phyloP scores from a whole-genome alignment of 2,329 filamentous ascomycete species.

The Ceratocystis papillata region DNA sequence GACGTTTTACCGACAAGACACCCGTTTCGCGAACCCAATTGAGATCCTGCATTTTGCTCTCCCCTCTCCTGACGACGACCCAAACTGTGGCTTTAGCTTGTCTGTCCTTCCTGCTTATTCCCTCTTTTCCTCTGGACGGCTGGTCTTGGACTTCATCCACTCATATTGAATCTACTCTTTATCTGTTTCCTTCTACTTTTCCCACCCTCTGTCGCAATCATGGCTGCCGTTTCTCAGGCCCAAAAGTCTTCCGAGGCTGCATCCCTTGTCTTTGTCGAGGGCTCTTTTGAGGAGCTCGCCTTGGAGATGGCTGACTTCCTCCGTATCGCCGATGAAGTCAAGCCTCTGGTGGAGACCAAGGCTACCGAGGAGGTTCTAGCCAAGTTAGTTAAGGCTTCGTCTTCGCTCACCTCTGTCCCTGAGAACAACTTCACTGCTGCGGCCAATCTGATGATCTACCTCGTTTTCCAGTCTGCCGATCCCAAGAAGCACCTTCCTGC shows the following conservation, averaged over 20 bases:
- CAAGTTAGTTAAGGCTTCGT: conserved; percentile 73
- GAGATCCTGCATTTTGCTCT: conserved; percentile 16
- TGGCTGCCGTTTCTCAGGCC: conserved; percentile 32
- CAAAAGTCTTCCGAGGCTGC: conserved; percentile 32
- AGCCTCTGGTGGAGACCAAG: conserved; percentile 59
- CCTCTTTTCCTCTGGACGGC: background rate
- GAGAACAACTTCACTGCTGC: conserved; percentile 95
- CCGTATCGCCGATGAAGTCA: conserved; percentile 67
- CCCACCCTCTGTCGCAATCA: conserved; percentile 26
- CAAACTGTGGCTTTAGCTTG: conserved; percentile 7
- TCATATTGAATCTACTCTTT: background rate
- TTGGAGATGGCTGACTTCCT: conserved; percentile 93
- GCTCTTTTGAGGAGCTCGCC: conserved; percentile 82
- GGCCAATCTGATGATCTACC: conserved; percentile 93
- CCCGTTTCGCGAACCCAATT: conserved; percentile 18
- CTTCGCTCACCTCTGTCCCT: conserved; percentile 68
- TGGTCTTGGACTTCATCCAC: conserved; percentile 2
- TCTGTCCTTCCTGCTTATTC: background rate
- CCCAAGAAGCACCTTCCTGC: conserved; percentile 74
- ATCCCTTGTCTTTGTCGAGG: conserved; percentile 68
- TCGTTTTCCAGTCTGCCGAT: conserved; percentile 76
- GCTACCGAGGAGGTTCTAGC: conserved; percentile 81
- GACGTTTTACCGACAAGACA: conserved; percentile 7
- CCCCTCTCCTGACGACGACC: background rate
- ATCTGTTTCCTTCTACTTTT: background rate